Percentiles rank a stretch among this genome's conserved stretches.
Conservation (phyloP, 495 filamentous ascomycete species). For the Corynascus novoguineensis region DNA sequence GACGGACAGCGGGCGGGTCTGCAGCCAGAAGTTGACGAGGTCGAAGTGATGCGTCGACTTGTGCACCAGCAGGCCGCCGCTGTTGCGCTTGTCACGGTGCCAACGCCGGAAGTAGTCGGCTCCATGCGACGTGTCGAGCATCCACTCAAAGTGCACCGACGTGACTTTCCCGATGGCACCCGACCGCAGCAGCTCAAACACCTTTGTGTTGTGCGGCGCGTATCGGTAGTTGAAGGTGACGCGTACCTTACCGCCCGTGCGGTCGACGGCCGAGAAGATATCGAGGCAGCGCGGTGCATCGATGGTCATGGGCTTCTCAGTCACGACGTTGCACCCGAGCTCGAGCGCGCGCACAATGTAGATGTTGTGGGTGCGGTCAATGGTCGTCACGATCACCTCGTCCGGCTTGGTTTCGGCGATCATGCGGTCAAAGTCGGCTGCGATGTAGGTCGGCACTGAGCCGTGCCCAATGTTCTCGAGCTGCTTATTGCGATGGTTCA, state of each 20-base stretch:
- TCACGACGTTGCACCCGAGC: conserved; percentile 52
- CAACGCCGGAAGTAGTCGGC: conserved; percentile 58
- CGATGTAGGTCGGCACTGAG: conserved; percentile 45
- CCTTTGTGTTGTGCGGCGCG: conserved; percentile 47
- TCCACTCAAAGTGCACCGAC: conserved; percentile 56
- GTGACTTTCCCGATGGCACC: conserved; percentile 50
- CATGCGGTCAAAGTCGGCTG: conserved; percentile 50
- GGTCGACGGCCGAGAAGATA: conserved; percentile 42
- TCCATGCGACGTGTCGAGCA: conserved; percentile 54
- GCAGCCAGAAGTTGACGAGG: conserved; percentile 48
- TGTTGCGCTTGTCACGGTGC: conserved; percentile 55
- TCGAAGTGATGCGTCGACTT: conserved; percentile 50
- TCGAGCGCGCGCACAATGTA: conserved; percentile 53
- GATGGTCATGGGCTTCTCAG: conserved; percentile 56
- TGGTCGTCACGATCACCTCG: conserved; percentile 54
- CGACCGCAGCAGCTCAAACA: conserved; percentile 43
- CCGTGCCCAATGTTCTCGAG: conserved; percentile 33
- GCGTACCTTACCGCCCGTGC: conserved; percentile 35
- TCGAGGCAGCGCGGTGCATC: conserved; percentile 48
- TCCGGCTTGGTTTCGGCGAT: conserved; percentile 48
- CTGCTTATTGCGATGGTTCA: conserved; percentile 38
- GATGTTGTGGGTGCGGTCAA: conserved; percentile 52
- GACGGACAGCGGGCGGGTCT: conserved; percentile 39
- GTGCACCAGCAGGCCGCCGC: conserved; percentile 49
- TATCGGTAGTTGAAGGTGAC: conserved; percentile 51